Conservation (phyloP, 441 rosid genomes). For the Cnidoscolus chayamansa region DNA sequence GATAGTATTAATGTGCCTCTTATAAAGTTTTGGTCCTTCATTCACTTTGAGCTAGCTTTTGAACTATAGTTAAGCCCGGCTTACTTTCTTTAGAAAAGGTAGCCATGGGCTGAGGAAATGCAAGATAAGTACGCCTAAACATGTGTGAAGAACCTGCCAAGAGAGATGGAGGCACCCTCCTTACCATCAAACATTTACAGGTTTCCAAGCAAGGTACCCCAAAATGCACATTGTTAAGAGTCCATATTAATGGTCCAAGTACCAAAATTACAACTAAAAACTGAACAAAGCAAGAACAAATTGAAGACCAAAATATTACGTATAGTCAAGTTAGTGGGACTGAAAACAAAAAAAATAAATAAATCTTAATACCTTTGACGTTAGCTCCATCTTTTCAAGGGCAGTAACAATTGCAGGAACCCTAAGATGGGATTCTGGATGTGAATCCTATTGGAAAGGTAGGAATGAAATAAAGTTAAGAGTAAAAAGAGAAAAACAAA, state of each 20-base stretch:
- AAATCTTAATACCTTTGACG: slow-evolving; percentile 48
- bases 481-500: neutral
- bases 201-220: neutral
- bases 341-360: neutral
- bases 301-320: neutral
- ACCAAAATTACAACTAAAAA: neutral
- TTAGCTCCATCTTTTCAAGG: slow-evolving; percentile 68
- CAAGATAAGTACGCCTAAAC: neutral
- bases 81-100: neutral
- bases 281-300: neutral
- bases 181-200: neutral
- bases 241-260: neutral
- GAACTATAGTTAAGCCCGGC: no score
- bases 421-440: slow-evolving; percentile 93
- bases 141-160: neutral
- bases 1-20: no score
- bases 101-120: no score
- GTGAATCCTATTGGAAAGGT: slow-evolving; percentile 56
- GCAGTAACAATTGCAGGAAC: slow-evolving; percentile 87
- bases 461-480: neutral
- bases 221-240: neutral
- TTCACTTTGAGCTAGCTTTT: no score
- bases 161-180: neutral
- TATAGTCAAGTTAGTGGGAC: neutral
- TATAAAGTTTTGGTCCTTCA: no score